A percentile compares a stretch with the other conserved stretches of the same genome.
Conservation (phyloP, 345 rosid genomes). For the Nephelium lappaceum region DNA sequence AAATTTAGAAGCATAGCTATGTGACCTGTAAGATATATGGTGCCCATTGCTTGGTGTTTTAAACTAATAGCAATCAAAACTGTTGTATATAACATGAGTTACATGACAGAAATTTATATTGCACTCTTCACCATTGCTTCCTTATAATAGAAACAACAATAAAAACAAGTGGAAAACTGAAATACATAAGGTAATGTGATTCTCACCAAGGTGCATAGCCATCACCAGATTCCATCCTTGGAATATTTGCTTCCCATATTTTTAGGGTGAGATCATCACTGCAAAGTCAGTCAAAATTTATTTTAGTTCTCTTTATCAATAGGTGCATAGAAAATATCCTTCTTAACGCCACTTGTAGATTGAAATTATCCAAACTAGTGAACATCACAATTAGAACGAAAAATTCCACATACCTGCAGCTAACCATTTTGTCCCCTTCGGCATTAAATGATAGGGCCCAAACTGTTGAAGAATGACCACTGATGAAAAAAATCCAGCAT, state of each 20-base stretch:
- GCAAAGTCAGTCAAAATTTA: conserved; percentile 37
- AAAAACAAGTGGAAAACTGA: conserved; percentile 20
- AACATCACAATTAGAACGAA: conserved; percentile 12
- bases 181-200: conserved; percentile 23
- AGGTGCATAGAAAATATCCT: neutral
- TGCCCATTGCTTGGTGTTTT: neutral
- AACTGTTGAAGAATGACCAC: conserved; percentile 91
- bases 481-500: conserved; percentile 33
- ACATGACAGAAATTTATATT: neutral
- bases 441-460: conserved; percentile 86
- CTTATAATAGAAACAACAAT: neutral
- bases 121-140: neutral
- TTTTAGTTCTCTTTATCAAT: conserved; percentile 8
- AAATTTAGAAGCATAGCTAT: neutral
- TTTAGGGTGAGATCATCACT: conserved; percentile 96
- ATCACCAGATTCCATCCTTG: conserved; percentile 62
- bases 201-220: conserved; percentile 83
- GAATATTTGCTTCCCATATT: conserved; percentile 73
- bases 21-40: neutral
- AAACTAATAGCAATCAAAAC: neutral
- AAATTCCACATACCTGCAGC: conserved; percentile 67
- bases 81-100: neutral
- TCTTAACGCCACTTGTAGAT: conserved; percentile 6
- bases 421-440: conserved; percentile 86
- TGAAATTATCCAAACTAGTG: neutral